Evolutionary conservation across 345 rosid genomes (phyloP).

Genomic region (Murraya paniculata): DNA sequence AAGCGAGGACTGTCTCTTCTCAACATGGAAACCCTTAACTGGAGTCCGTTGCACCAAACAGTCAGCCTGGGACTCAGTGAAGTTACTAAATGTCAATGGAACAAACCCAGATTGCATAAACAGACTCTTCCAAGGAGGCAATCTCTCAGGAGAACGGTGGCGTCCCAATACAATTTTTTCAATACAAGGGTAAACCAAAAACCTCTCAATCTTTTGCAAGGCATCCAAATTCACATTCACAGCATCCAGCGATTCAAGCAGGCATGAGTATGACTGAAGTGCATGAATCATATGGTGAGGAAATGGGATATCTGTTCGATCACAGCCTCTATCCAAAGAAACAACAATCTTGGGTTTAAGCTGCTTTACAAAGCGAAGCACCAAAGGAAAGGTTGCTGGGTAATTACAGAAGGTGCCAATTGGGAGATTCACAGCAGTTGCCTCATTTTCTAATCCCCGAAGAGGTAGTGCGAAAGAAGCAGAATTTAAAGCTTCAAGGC

Average conservation of each 20-base stretch:
- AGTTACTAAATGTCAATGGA: constrained; percentile 64
- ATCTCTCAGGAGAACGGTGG: constrained; percentile 49
- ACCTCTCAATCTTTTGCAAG: constrained; percentile 81
- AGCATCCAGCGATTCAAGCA: constrained; percentile 84
- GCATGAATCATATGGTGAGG: constrained; percentile 74
- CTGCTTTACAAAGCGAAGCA: constrained; percentile 71
- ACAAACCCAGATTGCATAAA: constrained; percentile 69
- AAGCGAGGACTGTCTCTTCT: constrained; percentile 70
- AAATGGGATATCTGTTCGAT: constrained; percentile 70
- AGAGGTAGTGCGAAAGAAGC: constrained; percentile 41
- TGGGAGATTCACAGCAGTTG: constrained; percentile 73
- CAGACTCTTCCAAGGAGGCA: constrained; percentile 71
- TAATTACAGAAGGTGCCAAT: constrained; percentile 48
- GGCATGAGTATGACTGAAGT: constrained; percentile 53
- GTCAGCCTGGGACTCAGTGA: constrained; percentile 85
- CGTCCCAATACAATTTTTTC: constrained; percentile 66
- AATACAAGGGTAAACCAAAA: constrained; percentile 64
- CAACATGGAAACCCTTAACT: constrained; percentile 77
- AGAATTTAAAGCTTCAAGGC: constrained; percentile 53
- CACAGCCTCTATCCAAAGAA: constrained; percentile 78
- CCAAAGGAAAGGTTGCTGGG: constrained; percentile 51
- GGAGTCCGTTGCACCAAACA: constrained; percentile 66
- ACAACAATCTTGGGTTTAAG: constrained; percentile 78
- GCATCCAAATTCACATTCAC: constrained; percentile 64
- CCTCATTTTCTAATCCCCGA: constrained; percentile 40